Percentiles rank a stretch among this genome's conserved stretches.
These are phyloP conservation scores for Litsea cubeba DNA, from an alignment of 164 flowering plant species.

Conservation along the genomic window DNA sequence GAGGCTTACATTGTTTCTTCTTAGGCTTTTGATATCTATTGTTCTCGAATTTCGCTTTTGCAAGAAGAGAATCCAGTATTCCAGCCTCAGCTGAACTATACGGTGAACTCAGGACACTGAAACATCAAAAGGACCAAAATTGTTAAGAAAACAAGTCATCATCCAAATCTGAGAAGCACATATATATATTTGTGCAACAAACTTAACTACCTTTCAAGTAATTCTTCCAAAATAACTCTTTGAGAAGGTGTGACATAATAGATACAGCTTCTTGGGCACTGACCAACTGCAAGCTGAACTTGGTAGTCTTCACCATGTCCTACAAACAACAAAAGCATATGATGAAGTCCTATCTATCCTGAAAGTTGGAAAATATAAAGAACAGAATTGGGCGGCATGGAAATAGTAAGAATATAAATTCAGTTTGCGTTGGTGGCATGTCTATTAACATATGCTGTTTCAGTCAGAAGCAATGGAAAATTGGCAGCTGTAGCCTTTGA, in stretches of 20 bases:
- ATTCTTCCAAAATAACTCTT: constrained; percentile 78
- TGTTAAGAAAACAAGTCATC: neutral
- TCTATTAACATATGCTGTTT: neutral
- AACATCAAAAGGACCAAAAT: constrained; percentile 7
- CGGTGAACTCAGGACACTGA: constrained; percentile 55
- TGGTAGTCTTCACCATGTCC: constrained; percentile 68
- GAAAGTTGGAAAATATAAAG: neutral
- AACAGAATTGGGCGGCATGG: neutral
- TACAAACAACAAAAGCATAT: constrained; percentile 15
- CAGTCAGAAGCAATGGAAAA: neutral
- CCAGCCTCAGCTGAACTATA: constrained; percentile 65
- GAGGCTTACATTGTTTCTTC: constrained; percentile 46
- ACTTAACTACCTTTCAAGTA: constrained; percentile 56
- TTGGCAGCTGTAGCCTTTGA: neutral
- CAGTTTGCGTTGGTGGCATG: neutral
- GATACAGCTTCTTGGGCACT: constrained; percentile 90
- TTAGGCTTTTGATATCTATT: constrained; percentile 75
- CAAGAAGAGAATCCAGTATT: constrained; percentile 67
- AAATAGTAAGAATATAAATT: neutral
- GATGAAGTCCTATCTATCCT: neutral
- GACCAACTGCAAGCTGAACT: constrained; percentile 81
- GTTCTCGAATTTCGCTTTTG: constrained; percentile 78
- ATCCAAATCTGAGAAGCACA: neutral
- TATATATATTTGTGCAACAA: too few species aligned
- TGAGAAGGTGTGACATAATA: constrained; percentile 92